Base-by-base conservation (phyloP, 2,329 filamentous ascomycete genomes). In the Xylariaceae sp. region DNA sequence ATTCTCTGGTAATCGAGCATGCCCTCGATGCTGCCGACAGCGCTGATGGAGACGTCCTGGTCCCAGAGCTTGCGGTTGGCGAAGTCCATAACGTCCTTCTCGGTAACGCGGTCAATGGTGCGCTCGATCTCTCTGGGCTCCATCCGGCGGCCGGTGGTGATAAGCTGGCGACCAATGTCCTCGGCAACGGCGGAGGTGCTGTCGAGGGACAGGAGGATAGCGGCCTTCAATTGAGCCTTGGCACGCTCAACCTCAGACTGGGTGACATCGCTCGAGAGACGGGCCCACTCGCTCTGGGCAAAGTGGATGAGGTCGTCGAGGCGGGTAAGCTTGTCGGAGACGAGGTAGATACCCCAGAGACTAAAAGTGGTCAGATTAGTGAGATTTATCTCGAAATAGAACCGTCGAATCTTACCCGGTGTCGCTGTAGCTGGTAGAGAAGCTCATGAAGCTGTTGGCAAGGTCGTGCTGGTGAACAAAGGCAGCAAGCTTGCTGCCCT, bases 361-460 rank as follows among this genome's bases (percentile, higher is more conserved):
- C 94, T 96, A 71, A 30, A 30, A 30, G 23, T 30, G 23, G 30
- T 59, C 30, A 57, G 4, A 30, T 68, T 66, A 69, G 61, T 48
- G 35, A 35, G 61, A n/a, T 47, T 30, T 23, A 53, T 18, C 11
- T 41, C 11, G 13, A 34, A 51, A 49, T 30, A 8, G 23, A 8
- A 53, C 47, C 23, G 10, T 17, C 4, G 17, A 49, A 55, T 75
- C 87, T 78, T 85, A 96, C 92, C 92, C 94, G 75, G 94, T 99
- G 77, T 99, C 94, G 74, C 92, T 97, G 82, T 99, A 99, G 83
- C 91, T 96, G 68, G 94, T 99, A 67, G 92, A 97, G 82, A 99
- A 99, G 82, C 90, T 96, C 95, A 99, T 99, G 85, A 97, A 99
- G 86, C 92, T 97, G 83, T 96, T 99, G 77, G 94, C 94, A 64